phyloP scores from a whole-genome alignment of 257 asterid genomes.

The Solanum piurae region DNA sequence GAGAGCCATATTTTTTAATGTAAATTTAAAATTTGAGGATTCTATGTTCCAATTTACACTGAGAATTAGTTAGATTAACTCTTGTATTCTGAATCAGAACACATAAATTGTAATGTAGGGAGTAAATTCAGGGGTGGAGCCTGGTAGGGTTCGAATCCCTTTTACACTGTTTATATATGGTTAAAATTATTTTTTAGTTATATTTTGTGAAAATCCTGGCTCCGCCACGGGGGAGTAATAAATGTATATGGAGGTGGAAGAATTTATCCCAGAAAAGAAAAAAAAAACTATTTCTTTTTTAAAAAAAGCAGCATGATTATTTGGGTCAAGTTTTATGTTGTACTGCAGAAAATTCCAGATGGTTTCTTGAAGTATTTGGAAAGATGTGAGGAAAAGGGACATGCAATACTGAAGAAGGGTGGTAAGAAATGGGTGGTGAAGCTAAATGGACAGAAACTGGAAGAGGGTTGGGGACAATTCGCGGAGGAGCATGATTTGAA shows the following conservation, averaged over 20 bases:
- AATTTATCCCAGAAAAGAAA: neutral
- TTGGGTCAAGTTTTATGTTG: neutral
- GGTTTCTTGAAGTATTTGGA: neutral
- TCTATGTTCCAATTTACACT: neutral
- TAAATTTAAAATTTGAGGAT: neutral
- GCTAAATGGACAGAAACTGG: neutral
- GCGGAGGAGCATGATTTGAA: neutral
- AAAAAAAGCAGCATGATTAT: neutral
- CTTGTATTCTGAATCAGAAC: neutral
- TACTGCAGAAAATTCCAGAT: neutral
- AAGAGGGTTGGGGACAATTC: neutral
- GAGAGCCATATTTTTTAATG: neutral
- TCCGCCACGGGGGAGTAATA: neutral
- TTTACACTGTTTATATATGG: neutral
- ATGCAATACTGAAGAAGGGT: neutral
- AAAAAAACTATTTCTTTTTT: neutral
- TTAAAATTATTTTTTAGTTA: neutral
- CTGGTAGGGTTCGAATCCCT: neutral
- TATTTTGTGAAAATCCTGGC: neutral
- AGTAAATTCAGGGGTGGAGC: neutral
- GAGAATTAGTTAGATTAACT: neutral
- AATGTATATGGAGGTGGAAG: neutral
- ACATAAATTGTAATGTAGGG: neutral
- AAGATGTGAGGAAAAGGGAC: neutral
- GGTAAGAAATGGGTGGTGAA: neutral